Conservation (phyloP, 208 protist species). For the Crithidia brevicula region DNA sequence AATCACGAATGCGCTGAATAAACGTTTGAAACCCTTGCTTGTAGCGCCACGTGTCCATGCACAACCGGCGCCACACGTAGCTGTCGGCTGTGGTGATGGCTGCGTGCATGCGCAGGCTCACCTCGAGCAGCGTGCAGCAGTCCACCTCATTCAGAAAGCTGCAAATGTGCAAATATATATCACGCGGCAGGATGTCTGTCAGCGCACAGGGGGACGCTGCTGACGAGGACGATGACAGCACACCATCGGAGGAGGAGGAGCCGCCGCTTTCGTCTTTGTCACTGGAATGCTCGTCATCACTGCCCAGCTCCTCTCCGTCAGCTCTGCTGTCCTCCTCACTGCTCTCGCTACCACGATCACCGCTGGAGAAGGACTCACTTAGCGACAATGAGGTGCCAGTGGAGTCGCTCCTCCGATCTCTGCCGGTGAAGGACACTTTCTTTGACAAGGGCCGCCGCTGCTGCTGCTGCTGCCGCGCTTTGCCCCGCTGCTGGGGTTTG, state of each 20-base stretch:
- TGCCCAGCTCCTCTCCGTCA: no score
- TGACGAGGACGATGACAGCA: constrained; percentile 11
- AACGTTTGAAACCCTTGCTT: constrained; percentile 74
- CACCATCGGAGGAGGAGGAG: constrained; percentile 3
- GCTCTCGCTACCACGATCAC: no score
- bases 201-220: constrained; percentile 13
- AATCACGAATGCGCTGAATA: constrained; percentile 25
- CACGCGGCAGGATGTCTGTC: constrained; percentile 46
- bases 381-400: no score
- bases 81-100: constrained; percentile 64
- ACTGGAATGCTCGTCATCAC: no score
- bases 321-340: no score
- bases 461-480: no score
- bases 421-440: no score
- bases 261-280: background rate
- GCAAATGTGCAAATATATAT: constrained; percentile 59
- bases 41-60: constrained; percentile 52
- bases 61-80: constrained; percentile 63
- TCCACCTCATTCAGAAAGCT: constrained; percentile 55
- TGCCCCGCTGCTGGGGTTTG: no score
- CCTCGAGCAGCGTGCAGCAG: constrained; percentile 65
- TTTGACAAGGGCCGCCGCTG: no score
- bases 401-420: no score
- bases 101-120: constrained; percentile 51
- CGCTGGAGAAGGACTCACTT: no score